Evolutionary conservation across 2,329 filamentous ascomycete species (phyloP).

Genomic region (Alternaria consortialis): DNA sequence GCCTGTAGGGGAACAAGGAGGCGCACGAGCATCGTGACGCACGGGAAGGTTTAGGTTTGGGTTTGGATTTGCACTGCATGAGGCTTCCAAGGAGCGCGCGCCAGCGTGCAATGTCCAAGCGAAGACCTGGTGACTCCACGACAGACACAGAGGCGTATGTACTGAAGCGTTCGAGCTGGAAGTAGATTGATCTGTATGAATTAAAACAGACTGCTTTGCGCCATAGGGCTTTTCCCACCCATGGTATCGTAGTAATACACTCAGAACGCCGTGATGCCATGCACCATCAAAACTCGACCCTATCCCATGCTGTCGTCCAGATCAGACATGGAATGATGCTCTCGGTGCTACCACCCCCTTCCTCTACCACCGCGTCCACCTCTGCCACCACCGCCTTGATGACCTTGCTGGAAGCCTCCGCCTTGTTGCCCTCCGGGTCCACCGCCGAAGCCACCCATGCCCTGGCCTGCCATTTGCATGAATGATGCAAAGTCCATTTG

Average conservation of each 20-base stretch:
- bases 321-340: not conserved
- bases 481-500: conserved; percentile 48
- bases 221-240: conserved; percentile 19
- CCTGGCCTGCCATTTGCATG: conserved; percentile 48
- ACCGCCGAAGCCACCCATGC: conserved; percentile 39
- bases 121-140: not conserved
- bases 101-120: not conserved
- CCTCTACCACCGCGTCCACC: conserved; percentile 37
- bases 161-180: not conserved
- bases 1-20: not conserved
- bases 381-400: conserved; percentile 41
- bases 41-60: not conserved
- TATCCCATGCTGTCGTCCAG: not conserved
- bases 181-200: conserved; percentile 13
- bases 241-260: conserved; percentile 35
- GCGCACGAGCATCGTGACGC: not conserved
- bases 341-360: conserved; percentile 32
- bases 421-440: conserved; percentile 37
- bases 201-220: conserved; percentile 16
- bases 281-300: conserved; percentile 1
- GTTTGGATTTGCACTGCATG: not conserved
- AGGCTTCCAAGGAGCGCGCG: not conserved
- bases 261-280: conserved; percentile 28
- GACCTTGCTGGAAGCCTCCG: conserved; percentile 40
- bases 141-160: not conserved